phyloP scores from a whole-genome alignment of 179 eudicot genomes.

The Drosera spatulata region DNA sequence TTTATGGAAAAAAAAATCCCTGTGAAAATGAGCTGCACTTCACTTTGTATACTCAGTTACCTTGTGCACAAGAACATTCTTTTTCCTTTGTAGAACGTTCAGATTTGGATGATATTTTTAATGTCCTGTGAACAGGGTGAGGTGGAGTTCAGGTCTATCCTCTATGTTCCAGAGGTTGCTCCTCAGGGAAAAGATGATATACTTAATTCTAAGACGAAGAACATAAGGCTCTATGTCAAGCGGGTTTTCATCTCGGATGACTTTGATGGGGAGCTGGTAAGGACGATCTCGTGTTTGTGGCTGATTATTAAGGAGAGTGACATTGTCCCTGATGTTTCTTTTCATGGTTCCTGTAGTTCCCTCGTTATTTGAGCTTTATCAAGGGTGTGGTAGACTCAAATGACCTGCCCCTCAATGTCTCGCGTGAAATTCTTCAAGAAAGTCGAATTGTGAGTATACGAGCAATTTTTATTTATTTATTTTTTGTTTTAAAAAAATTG shows the following conservation, averaged over 20 bases:
- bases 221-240: constrained; percentile 82
- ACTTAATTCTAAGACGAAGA: constrained; percentile 78
- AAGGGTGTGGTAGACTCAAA: constrained; percentile 97
- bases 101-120: constrained; percentile 3
- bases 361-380: constrained; percentile 93
- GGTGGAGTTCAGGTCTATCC: constrained; percentile 92
- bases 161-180: constrained; percentile 91
- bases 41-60: no score
- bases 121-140: constrained; percentile 50
- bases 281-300: no score
- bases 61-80: background rate
- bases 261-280: constrained; percentile 97
- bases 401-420: constrained; percentile 97
- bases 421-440: constrained; percentile 97
- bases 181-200: constrained; percentile 90
- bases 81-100: no score
- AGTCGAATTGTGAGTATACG: constrained; percentile 76
- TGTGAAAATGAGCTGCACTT: no score
- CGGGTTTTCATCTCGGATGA: constrained; percentile 97
- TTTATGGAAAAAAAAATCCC: no score
- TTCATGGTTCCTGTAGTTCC: constrained; percentile 41
- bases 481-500: background rate
- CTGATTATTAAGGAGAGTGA: no score
- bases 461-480: background rate
- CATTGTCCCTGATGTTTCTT: no score